A percentile compares a stretch with the other conserved stretches of the same genome.
Conservation (phyloP, 345 rosid genomes). For the Euphorbia lathyris region DNA sequence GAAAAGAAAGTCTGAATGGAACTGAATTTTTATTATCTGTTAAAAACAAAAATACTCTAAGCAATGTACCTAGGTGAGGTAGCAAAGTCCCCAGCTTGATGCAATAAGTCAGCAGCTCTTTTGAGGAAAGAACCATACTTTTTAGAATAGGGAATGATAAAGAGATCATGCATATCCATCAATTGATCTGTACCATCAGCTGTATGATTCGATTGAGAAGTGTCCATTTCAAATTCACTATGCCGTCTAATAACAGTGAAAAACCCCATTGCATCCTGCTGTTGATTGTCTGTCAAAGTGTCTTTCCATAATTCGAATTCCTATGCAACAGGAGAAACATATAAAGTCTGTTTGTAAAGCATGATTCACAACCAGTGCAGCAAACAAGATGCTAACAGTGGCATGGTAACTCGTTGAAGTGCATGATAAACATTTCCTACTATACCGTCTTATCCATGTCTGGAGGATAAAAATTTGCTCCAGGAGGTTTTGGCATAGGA, state of each 20-base stretch:
- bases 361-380: constrained; percentile 5
- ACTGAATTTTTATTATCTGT: constrained; percentile 9
- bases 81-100: constrained; percentile 75
- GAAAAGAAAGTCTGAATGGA: constrained; percentile 13
- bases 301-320: constrained; percentile 72
- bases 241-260: constrained; percentile 74
- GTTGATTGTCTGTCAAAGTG: constrained; percentile 50
- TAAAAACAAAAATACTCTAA: constrained; percentile 8
- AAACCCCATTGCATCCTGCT: constrained; percentile 61
- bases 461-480: constrained; percentile 93
- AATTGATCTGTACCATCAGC: constrained; percentile 28
- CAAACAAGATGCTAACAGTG: background rate
- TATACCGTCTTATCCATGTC: constrained; percentile 90
- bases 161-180: constrained; percentile 44
- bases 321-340: constrained; percentile 38
- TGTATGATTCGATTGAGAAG: constrained; percentile 30
- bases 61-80: constrained; percentile 58
- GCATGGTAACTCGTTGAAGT: background rate
- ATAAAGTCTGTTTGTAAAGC: constrained; percentile 8
- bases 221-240: constrained; percentile 47
- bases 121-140: constrained; percentile 61
- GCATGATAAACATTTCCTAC: constrained; percentile 1
- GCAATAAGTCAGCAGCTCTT: constrained; percentile 69
- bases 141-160: constrained; percentile 57
- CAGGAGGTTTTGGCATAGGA: constrained; percentile 78